phyloP scores from a whole-genome alignment of 2,329 filamentous ascomycete genomes.

The Ascochyta rabiei region DNA sequence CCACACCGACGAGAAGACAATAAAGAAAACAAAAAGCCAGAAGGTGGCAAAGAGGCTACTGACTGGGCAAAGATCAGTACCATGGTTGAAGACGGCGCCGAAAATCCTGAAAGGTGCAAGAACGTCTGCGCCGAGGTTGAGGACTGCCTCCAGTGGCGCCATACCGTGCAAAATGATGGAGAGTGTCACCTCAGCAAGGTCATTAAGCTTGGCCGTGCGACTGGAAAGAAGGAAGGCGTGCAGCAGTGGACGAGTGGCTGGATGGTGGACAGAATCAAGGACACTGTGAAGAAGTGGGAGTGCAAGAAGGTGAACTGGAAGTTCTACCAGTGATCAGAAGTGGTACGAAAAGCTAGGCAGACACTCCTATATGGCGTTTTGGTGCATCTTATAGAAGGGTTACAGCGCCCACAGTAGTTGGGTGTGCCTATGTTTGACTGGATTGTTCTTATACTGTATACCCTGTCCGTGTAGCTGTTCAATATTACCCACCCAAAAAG shows the following conservation, averaged over 20 bases:
- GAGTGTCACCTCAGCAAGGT: slow-evolving; percentile 44
- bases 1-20: slow-evolving; percentile 1
- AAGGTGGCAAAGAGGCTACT: slow-evolving; percentile 2
- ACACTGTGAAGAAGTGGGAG: slow-evolving; percentile 29
- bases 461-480: neutral
- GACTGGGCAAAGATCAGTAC: slow-evolving; percentile 6
- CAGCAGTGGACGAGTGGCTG: slow-evolving; percentile 45
- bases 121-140: slow-evolving; percentile 32
- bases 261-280: slow-evolving; percentile 41
- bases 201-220: slow-evolving; percentile 34
- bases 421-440: neutral
- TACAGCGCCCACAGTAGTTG: neutral
- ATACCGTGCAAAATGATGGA: slow-evolving; percentile 30
- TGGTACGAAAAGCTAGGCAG: neutral
- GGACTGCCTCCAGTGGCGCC: slow-evolving; percentile 49
- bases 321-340: slow-evolving; percentile 32
- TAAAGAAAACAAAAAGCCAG: neutral
- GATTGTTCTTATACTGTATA: neutral
- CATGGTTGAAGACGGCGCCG: slow-evolving; percentile 28
- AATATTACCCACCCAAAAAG: neutral
- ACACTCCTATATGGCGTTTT: neutral
- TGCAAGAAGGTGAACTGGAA: slow-evolving; percentile 38
- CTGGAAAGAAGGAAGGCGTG: slow-evolving; percentile 17
- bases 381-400: neutral
- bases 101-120: slow-evolving; percentile 33